phyloP scores from a whole-genome alignment of 768 basidiomycete genomes.

The Holtermannia corniformis region DNA sequence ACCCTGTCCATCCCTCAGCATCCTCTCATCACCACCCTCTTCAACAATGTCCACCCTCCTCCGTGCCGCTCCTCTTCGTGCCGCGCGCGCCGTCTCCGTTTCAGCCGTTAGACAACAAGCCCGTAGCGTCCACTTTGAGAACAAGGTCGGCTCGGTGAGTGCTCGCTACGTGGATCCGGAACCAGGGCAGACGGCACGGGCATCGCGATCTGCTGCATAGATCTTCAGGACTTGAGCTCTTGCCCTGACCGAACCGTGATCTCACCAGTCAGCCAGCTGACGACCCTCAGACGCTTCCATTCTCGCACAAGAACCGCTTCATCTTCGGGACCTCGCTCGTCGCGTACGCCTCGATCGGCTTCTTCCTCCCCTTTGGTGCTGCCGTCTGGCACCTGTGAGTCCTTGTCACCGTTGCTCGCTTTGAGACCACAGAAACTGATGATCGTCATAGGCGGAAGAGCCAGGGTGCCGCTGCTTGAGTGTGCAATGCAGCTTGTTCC shows the following conservation, averaged over 20 bases:
- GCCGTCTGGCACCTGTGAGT: slow-evolving; percentile 38
- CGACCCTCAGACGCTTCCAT: slow-evolving; percentile 20
- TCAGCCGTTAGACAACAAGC: slow-evolving; percentile 17
- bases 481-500: no score
- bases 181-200: not conserved
- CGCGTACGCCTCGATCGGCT: slow-evolving; percentile 22
- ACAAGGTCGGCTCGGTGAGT: slow-evolving; percentile 39
- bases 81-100: slow-evolving; percentile 13
- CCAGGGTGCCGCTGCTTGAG: no score
- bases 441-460: no score
- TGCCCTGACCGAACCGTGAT: not conserved
- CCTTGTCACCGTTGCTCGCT: no score
- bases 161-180: not conserved
- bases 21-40: not conserved
- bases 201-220: not conserved
- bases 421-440: no score
- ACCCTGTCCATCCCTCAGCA: not conserved
- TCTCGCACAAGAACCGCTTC: slow-evolving; percentile 28
- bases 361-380: slow-evolving; percentile 35
- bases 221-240: not conserved
- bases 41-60: slow-evolving; percentile 32
- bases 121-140: slow-evolving; percentile 34
- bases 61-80: slow-evolving; percentile 22
- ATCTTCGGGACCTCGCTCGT: slow-evolving; percentile 30
- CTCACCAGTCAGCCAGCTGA: not conserved